Base-by-base conservation (phyloP, 228 moss, liverwort and hornwort genomes). In the Sphagnum fallax region DNA sequence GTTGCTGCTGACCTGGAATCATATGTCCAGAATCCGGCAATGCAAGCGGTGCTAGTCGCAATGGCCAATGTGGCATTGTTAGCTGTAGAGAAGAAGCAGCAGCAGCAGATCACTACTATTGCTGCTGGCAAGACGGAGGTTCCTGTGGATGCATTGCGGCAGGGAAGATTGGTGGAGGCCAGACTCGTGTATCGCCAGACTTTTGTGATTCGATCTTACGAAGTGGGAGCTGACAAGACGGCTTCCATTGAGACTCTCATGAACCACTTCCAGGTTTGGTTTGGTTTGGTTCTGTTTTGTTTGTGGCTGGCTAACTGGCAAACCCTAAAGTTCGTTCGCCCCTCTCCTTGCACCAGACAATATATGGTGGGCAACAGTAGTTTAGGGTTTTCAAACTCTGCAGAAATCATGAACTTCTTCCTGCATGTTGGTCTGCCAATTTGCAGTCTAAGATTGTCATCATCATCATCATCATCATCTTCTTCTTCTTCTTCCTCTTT, bases 171-270 rank as follows among this genome's bases (percentile, higher is more conserved):
- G 10, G 86, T 88, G 6, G 88, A 91, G 12, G 81, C 77, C 66
- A 80, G 72, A 48, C 77, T 76, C 8, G 82, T 91, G 48, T 91
- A 91, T 62, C 77, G 91, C 6, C 91, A 91, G 69, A 91, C 84
- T 4, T 91, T 91, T 55, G 84, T 91, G 62, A 86, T 91, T 48
- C 91, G 91, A 15, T 91, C 91, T 0, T 91, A 91, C 15, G 91
- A 91, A 73, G 84, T 91, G 5, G 91, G 91, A 67, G 86, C 78
- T 5, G 82, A 91, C 67, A 82, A 77, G 70, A 88, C 91, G 0
- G 91, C 88, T 5, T 87, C 91, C 62, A 91, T 91, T 68, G 91
- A 91, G 65, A 88, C 91, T 6, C 61, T 88, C 66, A 84, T 84
- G 82, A 88, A 91, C 62, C 91, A 77, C 50, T 87, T 91, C 58